phyloP scores from a whole-genome alignment of 1,139 yeast species.

The Blastobotrys petasosporus region DNA sequence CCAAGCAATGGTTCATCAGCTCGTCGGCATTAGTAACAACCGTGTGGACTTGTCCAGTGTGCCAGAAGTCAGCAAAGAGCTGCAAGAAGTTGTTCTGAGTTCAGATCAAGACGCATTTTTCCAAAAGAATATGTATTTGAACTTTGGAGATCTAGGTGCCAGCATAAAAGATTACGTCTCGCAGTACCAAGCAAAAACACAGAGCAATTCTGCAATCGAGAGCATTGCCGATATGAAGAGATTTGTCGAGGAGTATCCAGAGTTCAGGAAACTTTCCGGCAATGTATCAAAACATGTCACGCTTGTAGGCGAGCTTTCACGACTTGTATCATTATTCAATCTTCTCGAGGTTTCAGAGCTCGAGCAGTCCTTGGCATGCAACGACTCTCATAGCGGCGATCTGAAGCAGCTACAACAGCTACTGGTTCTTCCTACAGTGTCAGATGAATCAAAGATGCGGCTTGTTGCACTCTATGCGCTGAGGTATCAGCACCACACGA shows the following conservation, averaged over 20 bases:
- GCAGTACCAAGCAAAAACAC: constrained; percentile 74
- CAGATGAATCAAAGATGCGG: constrained; percentile 44
- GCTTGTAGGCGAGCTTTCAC: constrained; percentile 75
- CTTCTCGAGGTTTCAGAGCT: constrained; percentile 85
- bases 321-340: constrained; percentile 51
- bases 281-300: constrained; percentile 94
- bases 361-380: constrained; percentile 78
- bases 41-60: constrained; percentile 58
- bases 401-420: constrained; percentile 43
- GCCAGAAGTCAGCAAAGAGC: constrained; percentile 43
- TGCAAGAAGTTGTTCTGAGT: constrained; percentile 54
- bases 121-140: constrained; percentile 72
- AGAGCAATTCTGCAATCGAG: constrained; percentile 62
- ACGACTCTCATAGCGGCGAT: constrained; percentile 50
- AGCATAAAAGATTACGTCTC: constrained; percentile 80
- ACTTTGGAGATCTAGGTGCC: constrained; percentile 93
- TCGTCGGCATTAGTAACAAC: constrained; percentile 74
- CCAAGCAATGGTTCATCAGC: constrained; percentile 95
- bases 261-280: constrained; percentile 76
- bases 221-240: constrained; percentile 84
- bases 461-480: constrained; percentile 68
- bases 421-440: constrained; percentile 32
- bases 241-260: constrained; percentile 89
- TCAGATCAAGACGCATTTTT: constrained; percentile 71
- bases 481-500: constrained; percentile 50